Evolutionary conservation across 169 alveolate species (phyloP).

Genomic region (Cryptosporidium felis): DNA sequence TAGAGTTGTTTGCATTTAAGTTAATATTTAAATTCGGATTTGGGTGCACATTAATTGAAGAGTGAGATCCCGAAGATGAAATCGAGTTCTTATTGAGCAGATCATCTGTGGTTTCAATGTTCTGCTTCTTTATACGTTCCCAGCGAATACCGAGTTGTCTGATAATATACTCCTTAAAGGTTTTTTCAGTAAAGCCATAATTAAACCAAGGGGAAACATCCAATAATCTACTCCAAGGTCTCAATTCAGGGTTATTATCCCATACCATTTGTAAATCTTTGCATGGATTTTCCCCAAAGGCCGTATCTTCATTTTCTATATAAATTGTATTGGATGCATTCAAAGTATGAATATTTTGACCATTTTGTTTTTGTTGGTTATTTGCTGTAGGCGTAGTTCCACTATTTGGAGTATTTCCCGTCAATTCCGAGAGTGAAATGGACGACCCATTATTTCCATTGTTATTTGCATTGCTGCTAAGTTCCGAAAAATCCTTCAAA

Average conservation of each 20-base stretch:
- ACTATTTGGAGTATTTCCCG: neutral
- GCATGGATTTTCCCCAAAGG: slow-evolving; percentile 12
- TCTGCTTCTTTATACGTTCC: slow-evolving; percentile 61
- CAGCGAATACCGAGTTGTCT: slow-evolving; percentile 55
- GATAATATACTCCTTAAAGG: slow-evolving; percentile 50
- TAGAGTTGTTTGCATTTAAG: neutral
- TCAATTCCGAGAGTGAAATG: neutral
- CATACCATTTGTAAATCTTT: slow-evolving; percentile 45
- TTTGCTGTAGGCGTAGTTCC: neutral
- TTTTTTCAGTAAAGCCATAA: slow-evolving; percentile 55
- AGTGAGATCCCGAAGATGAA: neutral
- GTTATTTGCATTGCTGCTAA: neutral
- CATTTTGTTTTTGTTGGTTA: neutral
- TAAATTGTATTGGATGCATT: slow-evolving; percentile 2
- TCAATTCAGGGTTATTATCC: slow-evolving; percentile 24
- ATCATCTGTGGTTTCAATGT: slow-evolving; percentile 53
- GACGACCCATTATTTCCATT: neutral
- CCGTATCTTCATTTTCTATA: slow-evolving; percentile 27
- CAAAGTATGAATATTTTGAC: neutral
- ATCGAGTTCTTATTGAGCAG: neutral
- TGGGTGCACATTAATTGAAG: neutral
- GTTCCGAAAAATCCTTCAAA: slow-evolving; percentile 10
- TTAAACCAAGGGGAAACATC: slow-evolving; percentile 67
- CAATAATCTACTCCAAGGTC: slow-evolving; percentile 62
- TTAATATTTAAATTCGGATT: neutral